Conservation (phyloP, 2,329 filamentous ascomycete genomes). For the Pleurostoma richardsiae region DNA sequence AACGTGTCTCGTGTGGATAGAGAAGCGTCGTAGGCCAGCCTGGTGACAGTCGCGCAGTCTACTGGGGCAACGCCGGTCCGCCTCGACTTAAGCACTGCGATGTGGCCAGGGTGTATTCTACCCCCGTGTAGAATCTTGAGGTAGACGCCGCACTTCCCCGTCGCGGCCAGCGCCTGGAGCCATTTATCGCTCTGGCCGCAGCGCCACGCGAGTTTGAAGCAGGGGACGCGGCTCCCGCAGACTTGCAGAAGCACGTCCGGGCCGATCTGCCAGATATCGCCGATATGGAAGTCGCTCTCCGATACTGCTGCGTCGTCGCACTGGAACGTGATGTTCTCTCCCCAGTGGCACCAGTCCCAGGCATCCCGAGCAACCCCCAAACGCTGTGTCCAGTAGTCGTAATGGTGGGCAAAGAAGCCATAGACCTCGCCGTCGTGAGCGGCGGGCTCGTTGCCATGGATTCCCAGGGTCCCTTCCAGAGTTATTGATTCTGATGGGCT, state of each 20-base stretch:
- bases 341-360: constrained; percentile 18
- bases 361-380: constrained; percentile 11
- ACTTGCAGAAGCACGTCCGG: constrained; percentile 13
- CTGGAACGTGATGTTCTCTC: constrained; percentile 15
- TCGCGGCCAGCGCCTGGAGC: constrained; percentile 13
- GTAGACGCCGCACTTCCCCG: constrained; percentile 12
- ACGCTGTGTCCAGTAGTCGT: constrained; percentile 16
- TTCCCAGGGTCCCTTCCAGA: constrained; percentile 10
- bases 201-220: constrained; percentile 16
- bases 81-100: constrained; percentile 3
- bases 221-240: constrained; percentile 15
- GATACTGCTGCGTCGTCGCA: constrained; percentile 8
- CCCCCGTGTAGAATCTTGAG: not conserved
- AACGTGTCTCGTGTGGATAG: constrained; percentile 15
- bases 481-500: constrained; percentile 13
- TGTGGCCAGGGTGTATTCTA: not conserved
- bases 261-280: constrained; percentile 16
- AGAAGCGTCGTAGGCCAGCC: constrained; percentile 14
- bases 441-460: constrained; percentile 12
- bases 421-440: constrained; percentile 18
- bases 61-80: constrained; percentile 8
- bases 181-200: constrained; percentile 16
- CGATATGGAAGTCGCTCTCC: constrained; percentile 13
- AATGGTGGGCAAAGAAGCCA: constrained; percentile 16
- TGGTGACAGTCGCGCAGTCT: constrained; percentile 11